Percentiles rank a stretch among this genome's conserved stretches.
Evolutionary conservation across 129 eudicot species (phyloP).

Genomic region (Solidago caesia): DNA sequence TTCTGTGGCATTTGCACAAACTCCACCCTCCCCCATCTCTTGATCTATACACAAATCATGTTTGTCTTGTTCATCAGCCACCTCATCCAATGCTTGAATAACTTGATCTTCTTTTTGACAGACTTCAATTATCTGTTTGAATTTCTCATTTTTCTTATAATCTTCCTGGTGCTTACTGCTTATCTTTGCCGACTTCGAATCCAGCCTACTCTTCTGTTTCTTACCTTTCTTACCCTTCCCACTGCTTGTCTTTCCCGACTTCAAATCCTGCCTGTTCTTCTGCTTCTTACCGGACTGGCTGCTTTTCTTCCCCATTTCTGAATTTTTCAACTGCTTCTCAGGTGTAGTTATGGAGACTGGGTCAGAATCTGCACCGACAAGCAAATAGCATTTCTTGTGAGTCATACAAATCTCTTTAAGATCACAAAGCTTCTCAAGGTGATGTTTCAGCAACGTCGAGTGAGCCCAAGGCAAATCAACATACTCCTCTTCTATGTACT

Average conservation of each 20-base stretch:
- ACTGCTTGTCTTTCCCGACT: conserved; percentile 3
- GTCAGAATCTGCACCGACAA: conserved; percentile 34
- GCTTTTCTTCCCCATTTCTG: conserved; percentile 27
- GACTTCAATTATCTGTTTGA: conserved; percentile 12
- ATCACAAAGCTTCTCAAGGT: conserved; percentile 61
- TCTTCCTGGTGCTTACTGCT: conserved; percentile 6
- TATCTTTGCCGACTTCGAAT: conserved; percentile 8
- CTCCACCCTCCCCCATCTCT: conserved; percentile 14
- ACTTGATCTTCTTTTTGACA: conserved; percentile 24
- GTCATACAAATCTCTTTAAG: conserved; percentile 41
- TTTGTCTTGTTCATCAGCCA: conserved; percentile 13
- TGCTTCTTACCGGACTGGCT: conserved; percentile 2
- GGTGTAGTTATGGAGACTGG: conserved; percentile 12
- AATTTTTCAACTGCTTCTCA: conserved; percentile 17
- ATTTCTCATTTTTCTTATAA: conserved; percentile 22
- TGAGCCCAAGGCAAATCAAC: conserved; percentile 78
- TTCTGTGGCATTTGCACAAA: conserved; percentile 4
- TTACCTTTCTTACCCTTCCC: conserved; percentile 14
- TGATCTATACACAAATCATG: background rate
- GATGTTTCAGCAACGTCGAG: conserved; percentile 54
- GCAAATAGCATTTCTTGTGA: conserved; percentile 34
- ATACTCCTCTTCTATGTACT: conserved; percentile 46
- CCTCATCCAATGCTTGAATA: conserved; percentile 14
- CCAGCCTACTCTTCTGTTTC: conserved; percentile 3
- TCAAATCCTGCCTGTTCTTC: background rate